Evolutionary conservation across 768 basidiomycete species (phyloP), one percentile per base, ranked within the genome.

Genomic region (Lanmaoa rubissima): DNA sequence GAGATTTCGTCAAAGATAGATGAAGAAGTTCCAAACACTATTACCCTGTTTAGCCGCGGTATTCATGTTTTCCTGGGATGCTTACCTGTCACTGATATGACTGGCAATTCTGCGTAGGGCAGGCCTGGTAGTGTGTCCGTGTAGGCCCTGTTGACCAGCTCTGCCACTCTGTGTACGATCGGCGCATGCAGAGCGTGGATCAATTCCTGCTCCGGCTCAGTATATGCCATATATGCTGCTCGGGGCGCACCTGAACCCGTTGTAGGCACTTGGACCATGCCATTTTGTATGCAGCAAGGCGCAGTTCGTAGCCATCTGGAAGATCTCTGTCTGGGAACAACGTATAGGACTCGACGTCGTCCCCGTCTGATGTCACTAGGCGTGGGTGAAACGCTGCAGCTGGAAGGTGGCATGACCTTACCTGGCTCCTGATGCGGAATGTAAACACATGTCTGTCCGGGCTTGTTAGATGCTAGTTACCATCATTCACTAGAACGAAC

Each of bases 241-340:
- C 19, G 49, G n/a, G 3, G 46, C 77, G 19, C 58, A 87, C 85
- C 73, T 83, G 81, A 19, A 87, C 71, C 17, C 80, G 78, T 10
- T 73, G 65, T 31, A 87, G 69, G 65, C 86, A 88, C 56, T 78
- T 83, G 52, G 61, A 72, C 87, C 87, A 90, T 2, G 82, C 82
- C 1, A 61, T 64, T 48, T 66, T 78, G 66, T 88, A 90, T 6
- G 80, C 82, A 46, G 75, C 63, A 48, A 86, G 71, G 26, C 84
- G 78, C 41, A 80, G 61, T 34, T 71, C 60, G 51, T 73, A 73
- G 21, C 74, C 72, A 17, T 72, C 61, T 19, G 61, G 62, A 32
- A 67, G 57, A 40, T 72, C 71, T 48, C 70, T 68, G 34, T 67
- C 70, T 10, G 68, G 63, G 40, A 70, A 72, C 19, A 73, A 41